phyloP scores from a whole-genome alignment of 345 rosid species.

The Pelargonium nanum region DNA sequence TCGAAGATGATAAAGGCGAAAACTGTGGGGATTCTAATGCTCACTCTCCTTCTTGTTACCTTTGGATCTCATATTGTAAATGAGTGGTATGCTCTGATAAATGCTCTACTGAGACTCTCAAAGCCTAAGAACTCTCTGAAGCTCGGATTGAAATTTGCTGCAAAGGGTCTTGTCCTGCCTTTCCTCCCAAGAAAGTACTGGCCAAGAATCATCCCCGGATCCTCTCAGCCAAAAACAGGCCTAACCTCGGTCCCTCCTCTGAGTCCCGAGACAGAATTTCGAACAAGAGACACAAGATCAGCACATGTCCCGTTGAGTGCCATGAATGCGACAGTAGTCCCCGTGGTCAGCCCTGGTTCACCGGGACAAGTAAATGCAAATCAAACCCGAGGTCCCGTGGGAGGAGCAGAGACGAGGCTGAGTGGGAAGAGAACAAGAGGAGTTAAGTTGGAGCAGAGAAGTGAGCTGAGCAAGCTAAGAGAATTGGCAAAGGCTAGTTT shows the following conservation, averaged over 20 bases:
- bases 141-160: constrained; percentile 26
- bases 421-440: neutral
- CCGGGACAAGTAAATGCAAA: constrained; percentile 1
- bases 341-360: constrained; percentile 13
- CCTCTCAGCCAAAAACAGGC: constrained; percentile 23
- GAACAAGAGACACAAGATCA: constrained; percentile 7
- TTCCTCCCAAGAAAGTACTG: constrained; percentile 34
- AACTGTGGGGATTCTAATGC: constrained; percentile 23
- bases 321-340: neutral
- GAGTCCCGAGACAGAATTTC: constrained; percentile 19
- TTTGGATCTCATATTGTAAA: constrained; percentile 32
- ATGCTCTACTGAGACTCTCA: constrained; percentile 23
- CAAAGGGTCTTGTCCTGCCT: constrained; percentile 38
- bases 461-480: constrained; percentile 3
- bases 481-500: neutral
- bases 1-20: constrained; percentile 1
- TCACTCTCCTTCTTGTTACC: constrained; percentile 33
- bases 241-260: constrained; percentile 23
- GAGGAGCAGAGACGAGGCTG: neutral
- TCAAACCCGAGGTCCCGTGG: too few relatives aligned
- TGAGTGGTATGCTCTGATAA: constrained; percentile 34
- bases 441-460: neutral
- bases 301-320: constrained; percentile 13
- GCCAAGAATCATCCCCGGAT: constrained; percentile 23
- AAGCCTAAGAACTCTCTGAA: constrained; percentile 27